These are phyloP conservation scores for Solanum stenotomum DNA, from an alignment of 257 asterid genomes.

Conservation along the genomic window DNA sequence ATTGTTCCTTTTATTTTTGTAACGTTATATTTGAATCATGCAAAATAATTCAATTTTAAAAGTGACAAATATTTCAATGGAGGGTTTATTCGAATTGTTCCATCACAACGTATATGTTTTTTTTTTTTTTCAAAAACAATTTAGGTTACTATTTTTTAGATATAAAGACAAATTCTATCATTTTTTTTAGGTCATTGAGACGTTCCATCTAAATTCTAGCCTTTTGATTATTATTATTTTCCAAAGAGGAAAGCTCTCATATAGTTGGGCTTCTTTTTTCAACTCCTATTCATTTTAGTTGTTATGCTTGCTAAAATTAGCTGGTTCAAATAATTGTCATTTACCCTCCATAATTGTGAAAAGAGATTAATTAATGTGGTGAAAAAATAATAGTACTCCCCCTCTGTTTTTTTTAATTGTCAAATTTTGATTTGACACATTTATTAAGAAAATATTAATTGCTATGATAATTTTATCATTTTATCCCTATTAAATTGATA, in stretches of 20 bases:
- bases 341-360: neutral
- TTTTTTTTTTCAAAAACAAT: neutral
- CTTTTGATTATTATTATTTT: neutral
- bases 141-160: neutral
- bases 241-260: neutral
- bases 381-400: neutral
- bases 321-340: neutral
- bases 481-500: too few species aligned
- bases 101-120: neutral
- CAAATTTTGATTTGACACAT: too few species aligned
- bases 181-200: neutral
- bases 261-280: neutral
- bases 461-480: accelerated
- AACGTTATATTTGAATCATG: neutral
- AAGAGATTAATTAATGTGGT: neutral
- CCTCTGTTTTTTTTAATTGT: too few species aligned
- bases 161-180: neutral
- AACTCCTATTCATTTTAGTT: neutral
- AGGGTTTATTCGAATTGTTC: neutral
- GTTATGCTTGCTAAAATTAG: neutral
- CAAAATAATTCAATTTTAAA: neutral
- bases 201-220: neutral
- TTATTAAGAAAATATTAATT: too few species aligned
- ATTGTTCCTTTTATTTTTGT: neutral
- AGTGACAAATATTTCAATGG: neutral